phyloP scores from a whole-genome alignment of 1,139 yeast genomes.

The Kluyveromyces sp. region DNA sequence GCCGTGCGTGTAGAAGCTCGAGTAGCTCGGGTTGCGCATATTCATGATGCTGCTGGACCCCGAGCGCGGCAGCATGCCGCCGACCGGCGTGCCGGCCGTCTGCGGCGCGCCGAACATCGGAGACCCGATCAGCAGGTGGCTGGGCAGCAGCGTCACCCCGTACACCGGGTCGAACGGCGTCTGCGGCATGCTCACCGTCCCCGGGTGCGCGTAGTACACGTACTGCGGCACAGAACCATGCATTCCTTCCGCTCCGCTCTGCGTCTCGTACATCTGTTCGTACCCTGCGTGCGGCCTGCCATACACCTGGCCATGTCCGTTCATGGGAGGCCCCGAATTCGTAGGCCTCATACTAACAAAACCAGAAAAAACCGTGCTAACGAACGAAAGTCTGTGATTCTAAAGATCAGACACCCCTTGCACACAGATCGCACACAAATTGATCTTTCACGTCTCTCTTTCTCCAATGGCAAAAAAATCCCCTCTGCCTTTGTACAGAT shows the following conservation, averaged over 20 bases:
- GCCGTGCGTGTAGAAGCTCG: not conserved
- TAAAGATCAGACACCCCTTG: too few relatives aligned
- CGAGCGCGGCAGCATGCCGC: not conserved
- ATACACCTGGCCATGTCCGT: not conserved
- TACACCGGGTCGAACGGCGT: slow-evolving; percentile 50
- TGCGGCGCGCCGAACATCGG: slow-evolving; percentile 50
- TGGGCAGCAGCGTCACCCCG: slow-evolving; percentile 62
- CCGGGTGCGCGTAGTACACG: slow-evolving; percentile 15
- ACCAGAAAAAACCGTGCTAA: not conserved
- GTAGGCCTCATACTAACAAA: slow-evolving; percentile 1
- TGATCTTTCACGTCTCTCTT: too few relatives aligned
- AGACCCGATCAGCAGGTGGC: slow-evolving; percentile 59
- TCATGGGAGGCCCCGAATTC: not conserved
- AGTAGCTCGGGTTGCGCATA: slow-evolving; percentile 1
- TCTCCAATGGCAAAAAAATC: too few relatives aligned
- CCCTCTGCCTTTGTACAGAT: too few relatives aligned
- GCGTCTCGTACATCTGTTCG: slow-evolving; percentile 1
- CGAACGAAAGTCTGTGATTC: too few relatives aligned
- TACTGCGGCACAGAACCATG: slow-evolving; percentile 13
- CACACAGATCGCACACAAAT: not conserved
- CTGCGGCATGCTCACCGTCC: slow-evolving; percentile 32
- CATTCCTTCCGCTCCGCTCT: not conserved
- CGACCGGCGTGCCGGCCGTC: not conserved
- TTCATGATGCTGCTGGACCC: not conserved
- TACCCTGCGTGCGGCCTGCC: slow-evolving; percentile 1